Conservation (phyloP, 345 rosid genomes). For the Populus euphratica region DNA sequence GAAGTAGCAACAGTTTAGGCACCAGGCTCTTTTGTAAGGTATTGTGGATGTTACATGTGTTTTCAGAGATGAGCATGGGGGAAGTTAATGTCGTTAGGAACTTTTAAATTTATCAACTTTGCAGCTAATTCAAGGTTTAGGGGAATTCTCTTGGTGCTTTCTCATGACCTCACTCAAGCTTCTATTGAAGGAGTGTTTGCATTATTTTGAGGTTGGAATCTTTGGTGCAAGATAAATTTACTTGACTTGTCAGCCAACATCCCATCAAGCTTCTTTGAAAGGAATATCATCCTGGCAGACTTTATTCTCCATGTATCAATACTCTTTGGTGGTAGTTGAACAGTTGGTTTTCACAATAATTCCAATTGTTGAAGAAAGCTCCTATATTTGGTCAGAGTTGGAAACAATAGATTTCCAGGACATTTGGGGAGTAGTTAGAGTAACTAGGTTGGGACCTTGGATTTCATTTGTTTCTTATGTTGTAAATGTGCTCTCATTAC, state of each 20-base stretch:
- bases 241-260: not conserved
- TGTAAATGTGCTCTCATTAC: not conserved
- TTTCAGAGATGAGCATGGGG: not conserved
- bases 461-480: slow-evolving; percentile 3
- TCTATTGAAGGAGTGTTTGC: not conserved
- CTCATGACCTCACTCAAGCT: not conserved
- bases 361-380: not conserved
- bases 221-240: not conserved
- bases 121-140: not conserved
- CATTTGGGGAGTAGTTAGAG: not conserved
- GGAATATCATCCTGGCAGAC: not conserved
- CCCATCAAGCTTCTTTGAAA: not conserved
- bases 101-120: not conserved
- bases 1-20: not conserved
- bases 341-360: not conserved
- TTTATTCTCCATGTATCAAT: not conserved
- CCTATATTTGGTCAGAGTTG: not conserved
- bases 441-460: not conserved
- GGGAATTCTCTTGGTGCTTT: not conserved
- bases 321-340: not conserved
- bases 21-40: not conserved
- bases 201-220: not conserved
- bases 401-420: not conserved
- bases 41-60: not conserved
- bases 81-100: no score